phyloP scores from a whole-genome alignment of 441 rosid genomes.

The Francoa sonchifolia region DNA sequence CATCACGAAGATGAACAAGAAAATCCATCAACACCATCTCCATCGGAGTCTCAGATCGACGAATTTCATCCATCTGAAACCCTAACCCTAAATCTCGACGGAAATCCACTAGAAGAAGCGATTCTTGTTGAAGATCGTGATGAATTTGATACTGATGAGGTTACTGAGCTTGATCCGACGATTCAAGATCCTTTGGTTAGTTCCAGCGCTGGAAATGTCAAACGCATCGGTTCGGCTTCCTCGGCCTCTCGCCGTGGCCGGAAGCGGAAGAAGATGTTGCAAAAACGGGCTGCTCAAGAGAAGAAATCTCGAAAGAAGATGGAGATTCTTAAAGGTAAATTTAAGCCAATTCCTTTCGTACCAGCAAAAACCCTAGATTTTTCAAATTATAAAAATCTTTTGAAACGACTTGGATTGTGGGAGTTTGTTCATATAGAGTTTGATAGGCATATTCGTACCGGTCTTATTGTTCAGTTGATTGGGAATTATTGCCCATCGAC shows the following conservation, averaged over 20 bases:
- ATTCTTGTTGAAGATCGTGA: neutral
- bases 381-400: slow-evolving; percentile 35
- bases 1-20: neutral
- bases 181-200: neutral
- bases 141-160: neutral
- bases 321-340: slow-evolving; percentile 21
- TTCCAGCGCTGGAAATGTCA: too few species aligned
- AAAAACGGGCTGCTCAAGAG: slow-evolving; percentile 19
- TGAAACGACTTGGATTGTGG: slow-evolving; percentile 67
- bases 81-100: slow-evolving; percentile 11
- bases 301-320: slow-evolving; percentile 38
- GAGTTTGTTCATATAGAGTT: slow-evolving; percentile 64
- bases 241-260: slow-evolving; percentile 22
- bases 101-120: neutral
- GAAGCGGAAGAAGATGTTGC: slow-evolving; percentile 27
- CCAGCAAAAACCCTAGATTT: slow-evolving; percentile 54
- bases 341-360: slow-evolving; percentile 52
- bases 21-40: neutral
- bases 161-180: neutral
- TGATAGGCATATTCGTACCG: slow-evolving; percentile 32
- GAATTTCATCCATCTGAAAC: slow-evolving; percentile 6
- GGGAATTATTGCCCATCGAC: slow-evolving; percentile 24
- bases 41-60: neutral
- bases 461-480: slow-evolving; percentile 48
- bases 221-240: neutral